phyloP scores from a whole-genome alignment of 768 basidiomycete species.

The Serendipita indica region DNA sequence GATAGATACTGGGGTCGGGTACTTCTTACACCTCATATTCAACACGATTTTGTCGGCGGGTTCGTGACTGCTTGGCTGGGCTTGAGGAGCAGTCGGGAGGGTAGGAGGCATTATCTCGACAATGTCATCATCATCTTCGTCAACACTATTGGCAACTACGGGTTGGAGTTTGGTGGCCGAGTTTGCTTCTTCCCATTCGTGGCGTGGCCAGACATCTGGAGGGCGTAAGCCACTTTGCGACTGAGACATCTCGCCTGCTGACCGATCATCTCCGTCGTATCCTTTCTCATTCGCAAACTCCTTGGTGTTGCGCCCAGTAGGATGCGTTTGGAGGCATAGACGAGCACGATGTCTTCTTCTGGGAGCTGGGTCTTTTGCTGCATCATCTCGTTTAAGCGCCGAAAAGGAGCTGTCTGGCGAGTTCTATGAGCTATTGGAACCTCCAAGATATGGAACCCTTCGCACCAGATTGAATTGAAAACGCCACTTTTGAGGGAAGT shows the following conservation, averaged over 20 bases:
- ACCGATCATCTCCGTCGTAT: neutral
- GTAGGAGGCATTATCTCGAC: neutral
- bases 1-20: neutral
- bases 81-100: neutral
- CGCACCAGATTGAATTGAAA: neutral
- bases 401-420: neutral
- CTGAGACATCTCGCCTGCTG: neutral
- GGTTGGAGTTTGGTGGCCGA: neutral
- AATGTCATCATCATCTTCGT: neutral
- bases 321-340: neutral
- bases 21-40: neutral
- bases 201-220: neutral
- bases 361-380: neutral
- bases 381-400: conserved; percentile 2
- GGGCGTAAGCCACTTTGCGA: neutral
- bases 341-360: conserved; percentile 1
- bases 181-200: neutral
- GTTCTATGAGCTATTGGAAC: neutral
- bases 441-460: neutral
- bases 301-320: neutral
- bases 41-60: neutral
- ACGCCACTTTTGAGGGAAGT: neutral
- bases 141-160: too few species aligned
- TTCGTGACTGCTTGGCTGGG: neutral
- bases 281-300: neutral